Evolutionary conservation across 2,329 filamentous ascomycete genomes (phyloP), one percentile per base, ranked within the genome.

Genomic region (Aspergillus sp.): DNA sequence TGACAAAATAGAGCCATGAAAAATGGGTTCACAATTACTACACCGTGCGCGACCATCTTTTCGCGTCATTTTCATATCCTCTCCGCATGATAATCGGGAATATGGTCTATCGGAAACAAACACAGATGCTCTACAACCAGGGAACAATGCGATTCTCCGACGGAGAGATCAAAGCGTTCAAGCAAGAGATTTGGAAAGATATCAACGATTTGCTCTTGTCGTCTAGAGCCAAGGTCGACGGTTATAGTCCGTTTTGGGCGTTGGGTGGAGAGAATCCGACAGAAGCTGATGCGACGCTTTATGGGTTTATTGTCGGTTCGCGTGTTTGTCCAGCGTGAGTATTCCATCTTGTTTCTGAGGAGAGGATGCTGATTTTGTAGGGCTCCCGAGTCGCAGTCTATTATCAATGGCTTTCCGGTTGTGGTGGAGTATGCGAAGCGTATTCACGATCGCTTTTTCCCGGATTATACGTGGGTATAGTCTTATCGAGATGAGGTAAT

Each of bases 11-110:
- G 70, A 59, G 49, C 1, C 67, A 70, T 33, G 81, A 85, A 62
- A 68, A 72, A 47, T 85, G 81, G 81, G 57, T 72, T 3, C 65
- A 78, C 44, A 82, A 84, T 56, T 83, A 78, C 65, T 72, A 78
- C 46, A 60, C 64, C 10, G 82, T 82, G 78, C 75, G 80, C 11
- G 70, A 72, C 40, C 63, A 75, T 32, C 62, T 73, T 0, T 65
- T 85, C 6, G 62, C 56, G 7, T 42, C 69, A 0, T 48, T 83
- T 1, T 75, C 79, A 0, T 83, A 74, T 54, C 75, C 74, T 0
- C 32, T 79, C 0, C 75, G 72, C 9, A 47, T 76, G 0, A 2
- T 81, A 1, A 56, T 83, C 6, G 81, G 79, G 1, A 52, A 67
- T 11, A 37, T 84, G 0, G 64, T 69, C 4, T 72, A 78, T 51